Evolutionary conservation across 345 rosid species (phyloP).

Genomic region (Sapria himalayana): DNA sequence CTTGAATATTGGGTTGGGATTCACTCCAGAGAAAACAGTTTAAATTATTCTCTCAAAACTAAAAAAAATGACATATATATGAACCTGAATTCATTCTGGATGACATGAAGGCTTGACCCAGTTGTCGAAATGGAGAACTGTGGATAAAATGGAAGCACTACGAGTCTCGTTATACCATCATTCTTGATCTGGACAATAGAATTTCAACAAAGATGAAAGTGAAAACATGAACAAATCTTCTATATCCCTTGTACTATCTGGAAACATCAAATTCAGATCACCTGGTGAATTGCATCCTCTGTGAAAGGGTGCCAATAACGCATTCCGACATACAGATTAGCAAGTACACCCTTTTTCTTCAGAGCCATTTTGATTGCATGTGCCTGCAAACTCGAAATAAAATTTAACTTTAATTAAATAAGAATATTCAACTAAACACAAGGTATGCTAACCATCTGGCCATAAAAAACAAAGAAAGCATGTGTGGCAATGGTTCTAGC

Average conservation of each 20-base stretch:
- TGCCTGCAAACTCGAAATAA: no score
- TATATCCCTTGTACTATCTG: no score
- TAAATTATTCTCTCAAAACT: no score
- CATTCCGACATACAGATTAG: constrained; percentile 69
- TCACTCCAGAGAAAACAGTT: no score
- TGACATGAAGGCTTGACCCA: constrained; percentile 77
- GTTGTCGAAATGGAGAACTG: constrained; percentile 89
- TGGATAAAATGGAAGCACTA: constrained; percentile 91
- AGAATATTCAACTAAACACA: constrained; percentile 1
- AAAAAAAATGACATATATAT: constrained; percentile 1
- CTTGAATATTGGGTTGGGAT: no score
- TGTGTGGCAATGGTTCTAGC: no score
- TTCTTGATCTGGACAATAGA: constrained; percentile 36
- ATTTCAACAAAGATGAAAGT: neutral
- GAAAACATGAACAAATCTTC: no score
- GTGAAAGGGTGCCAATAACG: constrained; percentile 88
- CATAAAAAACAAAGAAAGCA: neutral
- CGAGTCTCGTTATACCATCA: constrained; percentile 67
- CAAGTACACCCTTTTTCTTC: constrained; percentile 36
- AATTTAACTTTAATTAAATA: no score
- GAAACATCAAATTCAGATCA: no score
- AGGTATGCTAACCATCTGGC: neutral
- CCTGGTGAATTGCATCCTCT: constrained; percentile 81
- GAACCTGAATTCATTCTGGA: constrained; percentile 50
- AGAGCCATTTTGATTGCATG: constrained; percentile 44